A percentile compares a stretch with the other conserved stretches of the same genome.
Evolutionary conservation across 73 alveolate genomes (phyloP).

Genomic region (Tetrahymena elliotti): DNA sequence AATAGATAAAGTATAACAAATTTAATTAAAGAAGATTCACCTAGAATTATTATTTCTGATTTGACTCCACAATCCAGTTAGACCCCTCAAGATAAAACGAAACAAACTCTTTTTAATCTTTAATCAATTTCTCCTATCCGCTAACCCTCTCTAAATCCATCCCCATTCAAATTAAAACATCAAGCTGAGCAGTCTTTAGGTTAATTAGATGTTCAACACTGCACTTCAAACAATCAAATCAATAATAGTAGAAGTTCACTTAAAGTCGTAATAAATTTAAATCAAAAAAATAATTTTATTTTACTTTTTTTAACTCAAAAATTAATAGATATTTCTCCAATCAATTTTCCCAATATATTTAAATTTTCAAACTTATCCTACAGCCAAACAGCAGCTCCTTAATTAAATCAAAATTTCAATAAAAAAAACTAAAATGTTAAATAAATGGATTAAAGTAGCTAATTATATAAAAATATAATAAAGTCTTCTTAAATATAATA

Average conservation of each 20-base stretch:
- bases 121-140: background rate
- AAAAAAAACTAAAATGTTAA: no score
- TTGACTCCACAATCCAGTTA: background rate
- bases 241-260: background rate
- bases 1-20: background rate
- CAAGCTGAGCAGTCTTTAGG: background rate
- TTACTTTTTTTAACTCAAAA: no score
- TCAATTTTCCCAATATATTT: no score
- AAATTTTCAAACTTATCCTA: no score
- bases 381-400: no score
- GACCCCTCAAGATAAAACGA: background rate
- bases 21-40: background rate
- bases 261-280: background rate
- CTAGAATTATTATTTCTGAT: background rate
- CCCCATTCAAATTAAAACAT: background rate
- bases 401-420: no score
- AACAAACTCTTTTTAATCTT: background rate
- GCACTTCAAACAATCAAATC: background rate
- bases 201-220: background rate
- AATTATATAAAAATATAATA: no score
- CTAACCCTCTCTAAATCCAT: background rate
- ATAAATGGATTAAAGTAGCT: no score
- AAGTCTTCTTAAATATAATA: no score
- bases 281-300: background rate
- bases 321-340: no score